Base-by-base conservation (phyloP, 1,284 basidiomycete species). In the Phaffia rhodozyma region DNA sequence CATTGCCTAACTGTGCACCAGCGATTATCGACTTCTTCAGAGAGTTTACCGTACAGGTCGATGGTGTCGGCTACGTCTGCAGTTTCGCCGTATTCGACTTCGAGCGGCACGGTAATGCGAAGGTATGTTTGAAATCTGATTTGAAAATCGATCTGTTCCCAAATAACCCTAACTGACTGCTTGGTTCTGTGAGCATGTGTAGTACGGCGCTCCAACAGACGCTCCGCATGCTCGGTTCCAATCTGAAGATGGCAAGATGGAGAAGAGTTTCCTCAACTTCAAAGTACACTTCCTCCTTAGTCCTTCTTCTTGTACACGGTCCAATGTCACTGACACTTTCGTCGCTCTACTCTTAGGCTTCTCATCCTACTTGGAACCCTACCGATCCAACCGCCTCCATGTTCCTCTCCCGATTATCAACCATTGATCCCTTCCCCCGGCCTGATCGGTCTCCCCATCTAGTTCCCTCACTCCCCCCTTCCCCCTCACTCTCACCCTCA, bases 61-160 rank as follows among this genome's bases (percentile, higher is more conserved):
- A 97, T 69, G 91, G 92, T 1, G 81, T 96, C 2, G 94, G 96
- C 13, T 94, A 96, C 72, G 90, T 98, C 11, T 98, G 96, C 74
- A 91, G 88, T 66, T 98, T 97, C 76, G 96, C 94, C 0, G 93
- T 96, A 63, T 98, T 98, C 73, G 92, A 97, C 74, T 97, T 97
- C 75, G 84, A 91, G 74, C 78, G 91, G 66, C 87, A 94, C 69
- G 89, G 90, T 0, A 91, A 91, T 72, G 81, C 88, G 71, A 89
- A 86, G 78, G 86, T 87, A 60, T 66, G 78, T 71, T 38, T 30
- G 48, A 29, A 34, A 23, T 29, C 57, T 62, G 0, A 61, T 48
- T 0, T 63, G 23, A 0, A 53, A 51, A 62, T 48, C 18, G 62
- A 51, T 59, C 20, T 3, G 21, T 32, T 50, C 38, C 53, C 43